Evolutionary conservation across 2,329 filamentous ascomycete genomes (phyloP).

Genomic region (Phialophora chinensis): DNA sequence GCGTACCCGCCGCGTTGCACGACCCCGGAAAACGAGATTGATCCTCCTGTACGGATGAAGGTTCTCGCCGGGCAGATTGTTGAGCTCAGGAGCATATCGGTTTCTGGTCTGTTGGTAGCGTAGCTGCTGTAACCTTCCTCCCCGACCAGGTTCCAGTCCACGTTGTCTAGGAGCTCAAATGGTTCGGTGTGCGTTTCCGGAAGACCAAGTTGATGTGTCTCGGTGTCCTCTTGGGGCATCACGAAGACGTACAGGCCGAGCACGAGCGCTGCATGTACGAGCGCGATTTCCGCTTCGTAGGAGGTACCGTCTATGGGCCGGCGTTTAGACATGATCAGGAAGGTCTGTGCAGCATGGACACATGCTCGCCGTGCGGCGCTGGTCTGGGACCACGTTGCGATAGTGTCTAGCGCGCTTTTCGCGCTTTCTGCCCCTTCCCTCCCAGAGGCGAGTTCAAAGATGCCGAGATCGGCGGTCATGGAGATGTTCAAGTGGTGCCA

Average conservation of each 20-base stretch:
- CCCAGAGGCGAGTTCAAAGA: constrained; percentile 59
- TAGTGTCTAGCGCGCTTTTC: constrained; percentile 56
- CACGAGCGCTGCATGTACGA: constrained; percentile 59
- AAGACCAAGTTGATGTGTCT: constrained; percentile 40
- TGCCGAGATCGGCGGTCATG: constrained; percentile 57
- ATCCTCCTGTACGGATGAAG: constrained; percentile 57
- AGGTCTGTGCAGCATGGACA: constrained; percentile 59
- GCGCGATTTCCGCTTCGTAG: constrained; percentile 56
- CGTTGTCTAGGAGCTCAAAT: constrained; percentile 56
- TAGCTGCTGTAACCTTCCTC: constrained; percentile 50
- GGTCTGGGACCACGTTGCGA: constrained; percentile 58
- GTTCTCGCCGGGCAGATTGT: neutral
- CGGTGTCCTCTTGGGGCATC: constrained; percentile 18
- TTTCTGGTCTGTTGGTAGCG: neutral
- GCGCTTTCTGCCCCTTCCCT: constrained; percentile 55
- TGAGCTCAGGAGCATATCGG: constrained; percentile 37
- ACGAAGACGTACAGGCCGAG: constrained; percentile 60
- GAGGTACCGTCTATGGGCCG: constrained; percentile 59
- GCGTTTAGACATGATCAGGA: constrained; percentile 56
- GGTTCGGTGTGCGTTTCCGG: constrained; percentile 38
- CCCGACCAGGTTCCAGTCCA: constrained; percentile 57
- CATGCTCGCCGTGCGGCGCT: constrained; percentile 57
- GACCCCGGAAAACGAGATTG: constrained; percentile 55
- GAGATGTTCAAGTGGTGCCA: constrained; percentile 62
- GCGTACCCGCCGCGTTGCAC: constrained; percentile 57